These are phyloP conservation scores for Aspergillus nanangensis DNA, from an alignment of 495 filamentous ascomycete species.

Conservation along the genomic window DNA sequence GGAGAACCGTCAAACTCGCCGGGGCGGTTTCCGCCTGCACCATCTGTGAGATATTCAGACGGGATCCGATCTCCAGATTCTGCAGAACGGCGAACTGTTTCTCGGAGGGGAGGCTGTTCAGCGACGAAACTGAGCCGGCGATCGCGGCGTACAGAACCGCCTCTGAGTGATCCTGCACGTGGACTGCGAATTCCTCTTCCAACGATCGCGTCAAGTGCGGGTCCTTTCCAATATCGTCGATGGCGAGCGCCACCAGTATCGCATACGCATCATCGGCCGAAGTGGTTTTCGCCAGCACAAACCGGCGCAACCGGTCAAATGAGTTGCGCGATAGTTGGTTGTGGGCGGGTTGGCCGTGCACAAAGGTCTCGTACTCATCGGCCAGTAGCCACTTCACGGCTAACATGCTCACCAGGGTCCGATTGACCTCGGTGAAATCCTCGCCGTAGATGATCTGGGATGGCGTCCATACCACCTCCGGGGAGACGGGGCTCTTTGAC, in stretches of 20 bases:
- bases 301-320: conserved; percentile 5
- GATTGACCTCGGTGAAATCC: conserved; percentile 32
- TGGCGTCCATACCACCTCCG: conserved; percentile 14
- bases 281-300: background rate
- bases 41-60: conserved; percentile 33
- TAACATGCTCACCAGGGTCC: conserved; percentile 27
- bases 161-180: conserved; percentile 23
- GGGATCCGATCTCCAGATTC: conserved; percentile 33
- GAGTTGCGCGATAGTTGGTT: conserved; percentile 2
- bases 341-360: conserved; percentile 12
- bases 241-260: conserved; percentile 26
- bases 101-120: background rate
- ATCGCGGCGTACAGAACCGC: conserved; percentile 24
- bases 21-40: conserved; percentile 30
- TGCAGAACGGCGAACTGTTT: conserved; percentile 23
- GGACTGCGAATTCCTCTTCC: conserved; percentile 1
- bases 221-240: conserved; percentile 42
- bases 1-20: conserved; percentile 16
- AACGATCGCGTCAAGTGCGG: conserved; percentile 12
- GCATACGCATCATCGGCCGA: conserved; percentile 17
- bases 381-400: conserved; percentile 30
- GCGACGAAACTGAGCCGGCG: conserved; percentile 6
- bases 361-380: conserved; percentile 22
- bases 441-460: conserved; percentile 19
- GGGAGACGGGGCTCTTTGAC: background rate